A percentile compares a stretch with the other conserved stretches of the same genome.
These are phyloP conservation scores for Citrus mangshanensis DNA, from an alignment of 345 rosid genomes.

Conservation along the genomic window DNA sequence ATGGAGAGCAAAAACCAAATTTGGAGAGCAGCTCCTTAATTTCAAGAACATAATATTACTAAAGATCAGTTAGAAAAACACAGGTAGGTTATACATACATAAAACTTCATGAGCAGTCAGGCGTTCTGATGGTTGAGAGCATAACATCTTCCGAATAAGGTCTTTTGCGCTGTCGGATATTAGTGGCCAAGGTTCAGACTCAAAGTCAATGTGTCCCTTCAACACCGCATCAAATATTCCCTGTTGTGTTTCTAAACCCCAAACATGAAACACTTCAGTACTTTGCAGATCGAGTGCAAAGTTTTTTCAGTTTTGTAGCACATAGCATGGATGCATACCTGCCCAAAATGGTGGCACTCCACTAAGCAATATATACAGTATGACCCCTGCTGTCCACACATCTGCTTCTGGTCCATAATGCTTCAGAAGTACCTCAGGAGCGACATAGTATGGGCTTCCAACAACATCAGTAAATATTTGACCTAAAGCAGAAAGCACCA, in stretches of 20 bases:
- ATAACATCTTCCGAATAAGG: constrained; percentile 79
- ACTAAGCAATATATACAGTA: constrained; percentile 87
- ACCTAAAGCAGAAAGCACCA: constrained; percentile 41
- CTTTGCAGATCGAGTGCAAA: constrained; percentile 10
- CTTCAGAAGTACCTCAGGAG: constrained; percentile 95
- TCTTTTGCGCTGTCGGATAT: constrained; percentile 91
- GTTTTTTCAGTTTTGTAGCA: not conserved
- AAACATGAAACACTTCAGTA: constrained; percentile 15
- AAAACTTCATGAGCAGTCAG: constrained; percentile 94
- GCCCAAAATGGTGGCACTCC: constrained; percentile 99
- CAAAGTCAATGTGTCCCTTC: constrained; percentile 89
- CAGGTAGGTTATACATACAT: constrained; percentile 51
- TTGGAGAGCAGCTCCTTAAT: not conserved
- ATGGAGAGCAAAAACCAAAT: not conserved
- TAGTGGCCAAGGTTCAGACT: constrained; percentile 95
- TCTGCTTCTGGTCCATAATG: constrained; percentile 95
- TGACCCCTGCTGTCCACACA: constrained; percentile 99
- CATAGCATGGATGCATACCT: constrained; percentile 41
- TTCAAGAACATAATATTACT: not conserved
- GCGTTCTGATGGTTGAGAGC: constrained; percentile 72
- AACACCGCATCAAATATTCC: constrained; percentile 98
- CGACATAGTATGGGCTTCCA: constrained; percentile 96
- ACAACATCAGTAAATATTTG: constrained; percentile 92
- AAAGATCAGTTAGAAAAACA: not conserved
- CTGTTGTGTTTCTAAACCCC: constrained; percentile 80